Conservation (phyloP, 1,284 basidiomycete genomes). For the Trichosporon asahii region DNA sequence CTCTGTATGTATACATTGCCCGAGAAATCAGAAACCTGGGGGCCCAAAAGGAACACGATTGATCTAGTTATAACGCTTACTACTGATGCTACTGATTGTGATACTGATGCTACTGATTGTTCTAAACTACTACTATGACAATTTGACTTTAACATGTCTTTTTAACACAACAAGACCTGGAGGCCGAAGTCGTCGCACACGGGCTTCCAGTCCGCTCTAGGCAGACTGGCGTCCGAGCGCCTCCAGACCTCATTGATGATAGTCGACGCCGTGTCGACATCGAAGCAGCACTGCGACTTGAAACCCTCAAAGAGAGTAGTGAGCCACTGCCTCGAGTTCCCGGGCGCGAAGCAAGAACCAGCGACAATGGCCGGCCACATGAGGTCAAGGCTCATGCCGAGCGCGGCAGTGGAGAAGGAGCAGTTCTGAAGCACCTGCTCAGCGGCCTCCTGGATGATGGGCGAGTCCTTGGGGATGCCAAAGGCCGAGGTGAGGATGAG, state of each 20-base stretch:
- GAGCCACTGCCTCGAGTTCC: constrained; percentile 51
- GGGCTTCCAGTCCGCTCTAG: constrained; percentile 45
- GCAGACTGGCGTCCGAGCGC: constrained; percentile 34
- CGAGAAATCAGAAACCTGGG: not conserved
- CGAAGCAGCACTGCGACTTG: constrained; percentile 56
- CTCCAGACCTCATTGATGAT: constrained; percentile 55
- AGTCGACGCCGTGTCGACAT: constrained; percentile 57
- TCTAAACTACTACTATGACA: not conserved
- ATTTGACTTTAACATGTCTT: constrained; percentile 2
- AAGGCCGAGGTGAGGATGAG: constrained; percentile 55
- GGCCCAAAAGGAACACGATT: not conserved
- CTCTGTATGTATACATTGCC: constrained; percentile 5
- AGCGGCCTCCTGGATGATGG: constrained; percentile 50
- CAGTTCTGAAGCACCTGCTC: constrained; percentile 46
- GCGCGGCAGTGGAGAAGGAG: constrained; percentile 42
- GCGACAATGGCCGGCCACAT: constrained; percentile 56
- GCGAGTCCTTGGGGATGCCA: constrained; percentile 49
- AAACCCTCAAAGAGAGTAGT: constrained; percentile 54
- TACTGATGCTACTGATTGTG: not conserved
- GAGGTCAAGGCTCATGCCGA: constrained; percentile 52
- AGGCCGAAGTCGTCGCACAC: constrained; percentile 46
- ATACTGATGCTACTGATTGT: not conserved
- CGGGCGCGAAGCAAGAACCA: constrained; percentile 51
- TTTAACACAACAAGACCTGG: constrained; percentile 35
- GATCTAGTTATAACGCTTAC: not conserved